These are phyloP conservation scores for Aspergillus amoenus DNA, from an alignment of 2,329 filamentous ascomycete genomes.

Conservation along the genomic window DNA sequence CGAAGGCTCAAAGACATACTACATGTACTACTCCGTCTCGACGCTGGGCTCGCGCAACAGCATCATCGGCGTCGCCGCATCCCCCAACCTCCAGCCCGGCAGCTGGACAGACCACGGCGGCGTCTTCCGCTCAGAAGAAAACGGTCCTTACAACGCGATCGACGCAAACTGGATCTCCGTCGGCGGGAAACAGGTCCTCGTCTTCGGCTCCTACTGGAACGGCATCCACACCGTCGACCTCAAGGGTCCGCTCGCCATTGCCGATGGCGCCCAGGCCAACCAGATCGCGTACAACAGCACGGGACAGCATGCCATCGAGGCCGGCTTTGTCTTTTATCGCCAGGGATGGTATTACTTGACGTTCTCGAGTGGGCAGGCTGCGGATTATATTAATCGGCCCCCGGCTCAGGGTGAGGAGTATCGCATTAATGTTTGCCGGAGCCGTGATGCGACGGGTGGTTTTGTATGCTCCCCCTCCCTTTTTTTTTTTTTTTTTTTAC, in stretches of 20 bases:
- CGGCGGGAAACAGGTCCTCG: slow-evolving; percentile 48
- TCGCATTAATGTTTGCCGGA: slow-evolving; percentile 63
- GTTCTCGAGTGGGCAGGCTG: slow-evolving; percentile 57
- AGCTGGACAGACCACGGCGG: slow-evolving; percentile 39
- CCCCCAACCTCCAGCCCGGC: slow-evolving; percentile 39
- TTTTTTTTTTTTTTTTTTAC: neutral
- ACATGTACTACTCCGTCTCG: slow-evolving; percentile 65
- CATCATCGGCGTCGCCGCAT: slow-evolving; percentile 60
- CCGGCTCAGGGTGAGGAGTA: slow-evolving; percentile 62
- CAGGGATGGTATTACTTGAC: slow-evolving; percentile 64
- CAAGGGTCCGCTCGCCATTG: slow-evolving; percentile 24
- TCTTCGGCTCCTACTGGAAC: slow-evolving; percentile 70
- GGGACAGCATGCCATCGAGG: slow-evolving; percentile 58
- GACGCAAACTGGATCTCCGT: slow-evolving; percentile 56
- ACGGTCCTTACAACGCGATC: slow-evolving; percentile 55
- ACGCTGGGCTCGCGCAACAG: slow-evolving; percentile 61
- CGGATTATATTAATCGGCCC: slow-evolving; percentile 51
- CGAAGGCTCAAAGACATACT: slow-evolving; percentile 52
- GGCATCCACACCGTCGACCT: slow-evolving; percentile 63
- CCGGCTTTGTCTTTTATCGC: slow-evolving; percentile 55
- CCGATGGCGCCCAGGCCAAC: slow-evolving; percentile 34
- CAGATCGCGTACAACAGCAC: slow-evolving; percentile 56
- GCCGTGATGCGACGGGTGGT: slow-evolving; percentile 49
- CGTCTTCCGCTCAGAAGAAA: slow-evolving; percentile 35
- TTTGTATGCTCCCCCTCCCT: slow-evolving; percentile 46